Percentiles rank a stretch among this genome's conserved stretches.
phyloP scores from a whole-genome alignment of 208 protist genomes.

The Trypanosomatidae sp. region DNA sequence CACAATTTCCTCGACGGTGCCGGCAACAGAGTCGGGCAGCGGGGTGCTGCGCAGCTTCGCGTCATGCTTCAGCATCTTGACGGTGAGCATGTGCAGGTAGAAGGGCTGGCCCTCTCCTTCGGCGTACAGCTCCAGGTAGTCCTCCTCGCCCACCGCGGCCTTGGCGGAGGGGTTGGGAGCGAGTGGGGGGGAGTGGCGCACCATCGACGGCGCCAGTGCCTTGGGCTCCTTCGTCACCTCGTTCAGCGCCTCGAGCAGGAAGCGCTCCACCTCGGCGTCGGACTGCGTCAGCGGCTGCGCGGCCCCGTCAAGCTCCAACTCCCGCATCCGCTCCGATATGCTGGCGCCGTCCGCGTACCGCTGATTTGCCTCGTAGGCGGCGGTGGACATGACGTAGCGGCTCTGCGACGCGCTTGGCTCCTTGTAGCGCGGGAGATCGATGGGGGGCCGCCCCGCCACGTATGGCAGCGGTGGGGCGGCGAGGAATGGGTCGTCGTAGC shows the following conservation, averaged over 20 bases:
- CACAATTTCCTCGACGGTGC: constrained; percentile 58
- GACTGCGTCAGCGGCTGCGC: constrained; percentile 49
- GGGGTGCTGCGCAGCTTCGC: constrained; percentile 45
- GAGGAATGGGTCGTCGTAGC: constrained; percentile 65
- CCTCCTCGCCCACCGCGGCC: no score
- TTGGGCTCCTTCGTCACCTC: constrained; percentile 55
- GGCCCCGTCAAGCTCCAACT: constrained; percentile 35
- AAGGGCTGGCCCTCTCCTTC: constrained; percentile 73
- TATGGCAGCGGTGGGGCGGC: no score
- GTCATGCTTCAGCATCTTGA: constrained; percentile 82
- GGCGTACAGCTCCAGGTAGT: constrained; percentile 68
- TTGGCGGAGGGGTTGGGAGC: no score
- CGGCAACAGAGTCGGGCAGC: constrained; percentile 50
- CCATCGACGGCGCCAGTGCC: constrained; percentile 34
- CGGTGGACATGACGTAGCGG: constrained; percentile 72
- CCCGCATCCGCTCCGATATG: constrained; percentile 51
- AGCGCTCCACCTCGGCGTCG: constrained; percentile 51
- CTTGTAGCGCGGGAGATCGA: constrained; percentile 52
- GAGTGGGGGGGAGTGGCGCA: constrained; percentile 41
- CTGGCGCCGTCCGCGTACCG: constrained; percentile 45
- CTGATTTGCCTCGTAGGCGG: constrained; percentile 46
- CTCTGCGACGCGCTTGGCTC: constrained; percentile 56
- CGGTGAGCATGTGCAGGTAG: constrained; percentile 79
- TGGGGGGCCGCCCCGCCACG: no score
- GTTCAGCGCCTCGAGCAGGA: constrained; percentile 51